phyloP scores from a whole-genome alignment of 1,139 yeast species.

The Debaryomyces fabryi region DNA sequence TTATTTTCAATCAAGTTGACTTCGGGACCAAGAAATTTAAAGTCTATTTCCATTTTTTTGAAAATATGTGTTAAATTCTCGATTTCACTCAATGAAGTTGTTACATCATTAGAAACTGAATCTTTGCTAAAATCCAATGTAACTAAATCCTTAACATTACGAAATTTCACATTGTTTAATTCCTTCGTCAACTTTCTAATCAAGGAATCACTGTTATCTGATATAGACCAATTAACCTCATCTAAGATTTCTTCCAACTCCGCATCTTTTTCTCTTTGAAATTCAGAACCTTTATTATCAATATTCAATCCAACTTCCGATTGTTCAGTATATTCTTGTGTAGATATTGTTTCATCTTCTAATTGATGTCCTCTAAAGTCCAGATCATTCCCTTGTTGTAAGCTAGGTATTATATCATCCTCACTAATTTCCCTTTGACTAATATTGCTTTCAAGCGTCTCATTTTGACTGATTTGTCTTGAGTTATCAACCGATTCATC shows the following conservation, averaged over 20 bases:
- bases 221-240: conserved; percentile 72
- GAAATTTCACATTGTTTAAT: conserved; percentile 39
- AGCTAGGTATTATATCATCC: conserved; percentile 12
- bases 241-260: conserved; percentile 70
- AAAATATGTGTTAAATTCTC: conserved; percentile 58
- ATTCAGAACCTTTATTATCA: conserved; percentile 4
- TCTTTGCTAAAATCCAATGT: conserved; percentile 44
- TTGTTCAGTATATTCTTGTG: conserved; percentile 13
- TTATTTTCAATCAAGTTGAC: conserved; percentile 73
- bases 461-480: background rate
- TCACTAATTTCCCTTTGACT: conserved; percentile 7
- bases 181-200: conserved; percentile 59
- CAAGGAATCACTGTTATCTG: conserved; percentile 61
- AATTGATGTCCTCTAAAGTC: conserved; percentile 8
- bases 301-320: conserved; percentile 2
- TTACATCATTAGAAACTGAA: conserved; percentile 38
- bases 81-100: conserved; percentile 60
- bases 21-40: conserved; percentile 57
- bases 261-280: conserved; percentile 35
- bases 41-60: conserved; percentile 47
- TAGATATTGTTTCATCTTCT: conserved; percentile 12
- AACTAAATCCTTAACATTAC: conserved; percentile 41
- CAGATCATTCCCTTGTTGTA: conserved; percentile 16
- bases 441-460: background rate
- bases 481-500: background rate